phyloP scores from a whole-genome alignment of 106 monocot species.

The Allium cepa region DNA sequence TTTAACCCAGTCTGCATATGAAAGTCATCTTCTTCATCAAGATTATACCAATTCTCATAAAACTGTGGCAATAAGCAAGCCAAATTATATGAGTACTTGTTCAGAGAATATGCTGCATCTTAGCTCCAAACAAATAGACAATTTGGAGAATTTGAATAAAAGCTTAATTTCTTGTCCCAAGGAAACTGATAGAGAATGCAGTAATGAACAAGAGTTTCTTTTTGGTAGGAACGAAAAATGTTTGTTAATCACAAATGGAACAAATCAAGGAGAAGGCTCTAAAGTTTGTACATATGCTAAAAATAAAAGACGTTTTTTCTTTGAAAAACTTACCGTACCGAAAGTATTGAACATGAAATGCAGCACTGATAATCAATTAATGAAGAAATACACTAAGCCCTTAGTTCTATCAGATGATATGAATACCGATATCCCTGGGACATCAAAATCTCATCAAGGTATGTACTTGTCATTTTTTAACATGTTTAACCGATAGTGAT shows the following conservation, averaged over 20 bases:
- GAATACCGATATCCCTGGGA: background rate
- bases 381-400: conserved; percentile 2
- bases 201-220: background rate
- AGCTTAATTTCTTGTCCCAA: background rate
- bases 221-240: background rate
- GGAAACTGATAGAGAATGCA: background rate
- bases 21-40: conserved; percentile 17
- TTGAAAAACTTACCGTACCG: conserved; percentile 18
- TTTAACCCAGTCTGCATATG: conserved; percentile 15
- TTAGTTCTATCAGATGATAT: conserved; percentile 16
- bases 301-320: background rate
- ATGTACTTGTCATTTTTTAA: background rate
- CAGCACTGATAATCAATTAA: background rate
- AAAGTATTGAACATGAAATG: background rate
- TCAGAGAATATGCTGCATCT: background rate
- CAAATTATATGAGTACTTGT: too few species aligned
- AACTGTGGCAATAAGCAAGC: background rate
- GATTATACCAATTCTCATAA: background rate
- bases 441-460: conserved; percentile 16
- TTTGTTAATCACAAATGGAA: background rate
- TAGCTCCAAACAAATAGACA: conserved; percentile 8
- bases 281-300: background rate
- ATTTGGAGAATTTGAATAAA: background rate
- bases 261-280: background rate
- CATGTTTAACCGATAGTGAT: background rate